Base-by-base conservation (phyloP, 2,329 filamentous ascomycete species). In the Volutella citrinella region DNA sequence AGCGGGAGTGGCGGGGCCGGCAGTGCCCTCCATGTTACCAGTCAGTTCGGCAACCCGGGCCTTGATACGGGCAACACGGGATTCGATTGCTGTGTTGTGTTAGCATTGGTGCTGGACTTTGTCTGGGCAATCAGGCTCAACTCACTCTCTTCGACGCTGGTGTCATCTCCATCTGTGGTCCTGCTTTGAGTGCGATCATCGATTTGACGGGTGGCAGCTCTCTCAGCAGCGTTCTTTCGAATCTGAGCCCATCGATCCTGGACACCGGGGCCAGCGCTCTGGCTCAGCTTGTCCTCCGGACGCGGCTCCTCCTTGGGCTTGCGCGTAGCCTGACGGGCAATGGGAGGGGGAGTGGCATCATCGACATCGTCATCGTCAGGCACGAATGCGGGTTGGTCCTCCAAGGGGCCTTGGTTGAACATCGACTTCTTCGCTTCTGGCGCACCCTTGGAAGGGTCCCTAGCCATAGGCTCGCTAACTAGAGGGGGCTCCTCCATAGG, bases 1-100 rank as follows among this genome's bases (percentile, higher is more conserved):
- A n/a, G n/a, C n/a, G n/a, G n/a, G n/a, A n/a, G 47, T 31, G 15
- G 56, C 50, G 17, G 73, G 67, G 7, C 55, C 59, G 24, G 52
- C 55, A 20, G 61, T 61, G 26, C 65, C 70, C 54, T 91, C 85
- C 76, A 87, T 87, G 61, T 86, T 87, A 51, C 84, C 84, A 3
- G 93, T 98, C 51, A 98, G 68, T 61, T 96, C 89, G 32, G 93
- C 93, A 38, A 98, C 93, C 43, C 93, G 84, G 40, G 93, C 93
- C 68, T 96, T 97, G 75, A 98, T 98, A 45, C 93, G 86, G 30
- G 93, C 93, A 40, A 97, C 93, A 48, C 93, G 87, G 30, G 89
- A 90, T 64, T 98, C 93, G 54, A 97, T 97, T 21, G 90, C 88
- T 94, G n/a, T 34, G 16, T 10, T 25, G 26, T 30, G 42, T 63